Percentiles rank a stretch among this genome's conserved stretches.
Evolutionary conservation across 2,329 filamentous ascomycete genomes (phyloP).

Genomic region (Diaporthe sp.): DNA sequence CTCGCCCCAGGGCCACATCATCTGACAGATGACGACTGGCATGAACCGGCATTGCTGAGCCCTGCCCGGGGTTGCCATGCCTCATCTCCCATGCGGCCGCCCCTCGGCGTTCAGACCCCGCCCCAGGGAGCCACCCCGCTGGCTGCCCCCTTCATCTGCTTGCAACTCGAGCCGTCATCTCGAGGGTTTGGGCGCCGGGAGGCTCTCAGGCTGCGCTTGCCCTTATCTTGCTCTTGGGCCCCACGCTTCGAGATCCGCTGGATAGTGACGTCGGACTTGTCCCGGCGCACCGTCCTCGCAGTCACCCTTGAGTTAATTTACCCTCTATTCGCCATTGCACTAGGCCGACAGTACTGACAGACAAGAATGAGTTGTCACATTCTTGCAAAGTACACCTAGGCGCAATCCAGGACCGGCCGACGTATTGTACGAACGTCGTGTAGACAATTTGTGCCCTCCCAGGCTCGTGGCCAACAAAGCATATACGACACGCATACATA

Average conservation of each 20-base stretch:
- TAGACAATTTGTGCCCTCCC: not conserved
- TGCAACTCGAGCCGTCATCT: conserved; percentile 20
- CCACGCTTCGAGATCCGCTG: conserved; percentile 1
- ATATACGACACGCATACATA: not conserved
- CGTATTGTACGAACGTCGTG: not conserved
- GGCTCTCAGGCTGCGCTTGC: not conserved
- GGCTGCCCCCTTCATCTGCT: conserved; percentile 20
- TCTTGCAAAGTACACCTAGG: not conserved
- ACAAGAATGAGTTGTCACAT: not conserved
- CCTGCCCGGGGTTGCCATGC: conserved; percentile 5
- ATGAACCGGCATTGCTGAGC: conserved; percentile 20
- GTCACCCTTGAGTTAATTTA: not conserved
- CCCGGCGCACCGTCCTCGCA: not conserved
- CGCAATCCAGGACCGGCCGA: no score
- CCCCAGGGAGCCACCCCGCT: not conserved
- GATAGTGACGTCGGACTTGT: conserved; percentile 3
- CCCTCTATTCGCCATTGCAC: not conserved
- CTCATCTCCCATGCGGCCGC: not conserved
- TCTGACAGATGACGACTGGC: conserved; percentile 25
- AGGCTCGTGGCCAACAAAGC: not conserved
- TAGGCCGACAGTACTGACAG: not conserved
- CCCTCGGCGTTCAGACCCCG: not conserved
- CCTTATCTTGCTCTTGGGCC: not conserved
- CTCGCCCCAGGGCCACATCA: conserved; percentile 14
- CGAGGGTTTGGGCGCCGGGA: not conserved